Evolutionary conservation across 345 rosid genomes (phyloP), one percentile per base, ranked within the genome.

Genomic region (Salix exigua): DNA sequence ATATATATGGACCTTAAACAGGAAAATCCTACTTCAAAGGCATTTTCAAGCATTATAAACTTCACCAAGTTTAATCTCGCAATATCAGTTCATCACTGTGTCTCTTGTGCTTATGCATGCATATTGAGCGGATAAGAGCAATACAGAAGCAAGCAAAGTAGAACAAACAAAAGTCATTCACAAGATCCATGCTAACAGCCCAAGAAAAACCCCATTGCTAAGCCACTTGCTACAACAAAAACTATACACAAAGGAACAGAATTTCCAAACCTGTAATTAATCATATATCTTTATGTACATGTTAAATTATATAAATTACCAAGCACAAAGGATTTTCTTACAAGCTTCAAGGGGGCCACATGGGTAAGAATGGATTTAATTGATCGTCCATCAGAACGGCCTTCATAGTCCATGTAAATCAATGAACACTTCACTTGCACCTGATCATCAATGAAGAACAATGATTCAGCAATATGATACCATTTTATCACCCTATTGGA

Each of bases 331-430:
- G 76, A 58, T 46, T 26, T 64, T 21, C 96, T 77, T 92, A 96
- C 99, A 71, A 96, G 97, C 83, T 96, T 96, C 60, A 93, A 83
- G 75, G 99, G 98, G 68, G 98, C 86, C 71, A 92, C 99, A 79
- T 92, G 98, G 19, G 96, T 89, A 79, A 96, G 94, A 84, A 89
- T 92, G 72, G 98, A 89, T 84, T 93, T 96, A 85, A 93, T 87
- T 60, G 99, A 92, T 42, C 97, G 92, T 72, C 94, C 94, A 80
- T 96, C 98, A 75, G 99, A 91, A 17, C 99, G 96, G 50, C 99
- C 99, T 83, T 96, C 99, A 31, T 85, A 93, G 74, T 96, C 99
- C 85, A 92, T 88, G 77, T 91, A 92, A 73, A 89, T 86, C 80
- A 96, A 82, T 23, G 90, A 86, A 82, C 96, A 93, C 84, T 88